phyloP scores from a whole-genome alignment of 768 basidiomycete species.

The Arthromyces matolae region DNA sequence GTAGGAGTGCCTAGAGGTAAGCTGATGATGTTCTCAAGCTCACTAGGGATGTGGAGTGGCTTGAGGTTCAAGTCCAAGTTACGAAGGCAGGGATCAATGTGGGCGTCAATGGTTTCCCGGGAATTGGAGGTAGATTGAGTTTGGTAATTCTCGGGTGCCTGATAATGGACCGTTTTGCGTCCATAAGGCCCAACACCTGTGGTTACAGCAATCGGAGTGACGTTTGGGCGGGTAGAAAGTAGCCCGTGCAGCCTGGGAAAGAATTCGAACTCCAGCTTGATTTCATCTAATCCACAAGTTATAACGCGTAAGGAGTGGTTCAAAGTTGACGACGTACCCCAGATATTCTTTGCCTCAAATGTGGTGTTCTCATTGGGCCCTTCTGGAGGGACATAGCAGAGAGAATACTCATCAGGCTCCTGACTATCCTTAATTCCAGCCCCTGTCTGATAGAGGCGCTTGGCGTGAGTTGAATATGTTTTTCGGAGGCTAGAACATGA shows the following conservation, averaged over 20 bases:
- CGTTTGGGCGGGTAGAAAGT: background rate
- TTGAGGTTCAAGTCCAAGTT: background rate
- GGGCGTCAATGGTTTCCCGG: too few species aligned
- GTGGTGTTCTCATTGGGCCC: background rate
- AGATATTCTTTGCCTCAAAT: background rate
- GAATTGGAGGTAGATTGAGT: background rate
- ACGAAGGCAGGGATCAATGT: background rate
- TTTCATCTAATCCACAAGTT: slow-evolving; percentile 1
- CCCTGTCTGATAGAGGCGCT: background rate
- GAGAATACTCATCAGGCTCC: background rate
- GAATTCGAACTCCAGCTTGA: background rate
- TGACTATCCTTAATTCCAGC: background rate
- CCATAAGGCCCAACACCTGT: background rate
- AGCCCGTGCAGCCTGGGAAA: background rate
- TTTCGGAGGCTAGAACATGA: background rate
- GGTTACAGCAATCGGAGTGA: background rate
- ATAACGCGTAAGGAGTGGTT: background rate
- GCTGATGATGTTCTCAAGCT: background rate
- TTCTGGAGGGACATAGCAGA: background rate
- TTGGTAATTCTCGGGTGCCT: background rate
- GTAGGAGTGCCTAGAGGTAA: too few species aligned
- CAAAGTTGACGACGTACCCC: background rate
- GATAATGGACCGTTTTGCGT: background rate
- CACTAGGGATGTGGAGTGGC: background rate
- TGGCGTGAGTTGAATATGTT: background rate